Evolutionary conservation across 2,329 filamentous ascomycete genomes (phyloP), one percentile per base, ranked within the genome.

Genomic region (Colletotrichum sp.): DNA sequence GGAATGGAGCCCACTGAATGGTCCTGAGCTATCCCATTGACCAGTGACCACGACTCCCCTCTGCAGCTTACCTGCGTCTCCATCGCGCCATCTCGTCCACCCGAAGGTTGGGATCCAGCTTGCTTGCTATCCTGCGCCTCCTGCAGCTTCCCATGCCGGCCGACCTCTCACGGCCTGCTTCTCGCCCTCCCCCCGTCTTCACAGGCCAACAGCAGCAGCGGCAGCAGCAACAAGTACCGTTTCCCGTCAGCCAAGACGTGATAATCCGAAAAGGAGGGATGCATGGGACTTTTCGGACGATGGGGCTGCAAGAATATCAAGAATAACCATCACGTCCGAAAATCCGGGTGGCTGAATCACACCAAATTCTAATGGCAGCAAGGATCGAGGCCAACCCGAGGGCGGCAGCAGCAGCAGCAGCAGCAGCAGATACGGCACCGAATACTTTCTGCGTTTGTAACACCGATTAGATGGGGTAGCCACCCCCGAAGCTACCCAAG

Each of bases 21-120:
- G 54, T 8, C 51, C 24, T 7, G 7, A 36, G 58, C 65, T 65
- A 31, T 58, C 59, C 61, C 67, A 73, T 73, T 70, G 71, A 73
- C 67, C 71, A 73, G 54, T 70, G 67, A 73, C 62, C 69, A 74
- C 72, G 68, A 62, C 69, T 72, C 69, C 29, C n/a, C 43, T 47
- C 57, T 72, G 69, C 72, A 67, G 69, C 68, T 59, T 62, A 73
- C 47, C 27, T 71, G 43, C 63, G 29, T 21, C 47, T 34, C 63
- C 63, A 72, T 66, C 67, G 15, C 47, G 57, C 57, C 65, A 69
- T 72, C 29, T 55, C 33, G 57, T n/a, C 51, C 61, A 66, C 43
- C 54, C 33, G 59, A 62, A 13, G 51, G 36, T 51, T 51, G 43
- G 43, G n/a, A 51, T 47, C 57, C 43, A 72, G 64, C 69, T 38